Evolutionary conservation across 192 early-diverging fungal genomes (phyloP), one percentile per base, ranked within the genome.

Genomic region (Coemansia sp.): DNA sequence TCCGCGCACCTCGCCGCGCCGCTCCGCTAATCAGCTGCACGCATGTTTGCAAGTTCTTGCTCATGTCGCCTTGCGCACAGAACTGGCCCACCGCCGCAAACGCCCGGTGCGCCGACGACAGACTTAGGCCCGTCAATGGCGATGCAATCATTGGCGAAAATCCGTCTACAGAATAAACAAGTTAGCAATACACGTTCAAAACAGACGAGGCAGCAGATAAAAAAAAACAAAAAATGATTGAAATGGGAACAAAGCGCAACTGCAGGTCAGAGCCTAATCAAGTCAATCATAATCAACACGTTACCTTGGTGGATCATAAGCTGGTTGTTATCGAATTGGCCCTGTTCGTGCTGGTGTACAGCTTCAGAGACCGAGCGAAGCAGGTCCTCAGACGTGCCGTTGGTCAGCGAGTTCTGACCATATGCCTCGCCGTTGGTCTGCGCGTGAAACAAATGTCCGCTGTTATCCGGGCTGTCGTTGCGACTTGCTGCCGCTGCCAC

Each of bases 51-150:
- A 87, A 71, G 57, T 93, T 93, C 16, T 68, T 59, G 17, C 69
- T 47, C 8, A 90, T 65, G n/a, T 75, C 71, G 54, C 75, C 71
- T 14, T 87, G 87, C 11, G 85, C 88, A 51, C 90, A 88, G 71
- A 90, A 89, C 75, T 92, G 90, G 0, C 71, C 90, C 7, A 93
- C 90, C 7, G 90, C 90, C 0, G 79, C 79, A 43, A 75, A 39
- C 12, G 71, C 70, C 57, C 64, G 71, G 55, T 68, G 77, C 21
- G 71, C 53, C 2, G 72, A 37, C 48, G 71, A 17, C 60, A 74
- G 64, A 12, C 59, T 51, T 23, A 80, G 43, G 25, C 68, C 29
- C 21, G 72, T 52, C 21, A 80, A 65, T 19, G 72, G 77, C 21
- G 72, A 41, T 4, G 66, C 35, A 61, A 80, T 67, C 77, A 80